phyloP scores from a whole-genome alignment of 768 basidiomycete species.

The Psilocybe tampanensis region DNA sequence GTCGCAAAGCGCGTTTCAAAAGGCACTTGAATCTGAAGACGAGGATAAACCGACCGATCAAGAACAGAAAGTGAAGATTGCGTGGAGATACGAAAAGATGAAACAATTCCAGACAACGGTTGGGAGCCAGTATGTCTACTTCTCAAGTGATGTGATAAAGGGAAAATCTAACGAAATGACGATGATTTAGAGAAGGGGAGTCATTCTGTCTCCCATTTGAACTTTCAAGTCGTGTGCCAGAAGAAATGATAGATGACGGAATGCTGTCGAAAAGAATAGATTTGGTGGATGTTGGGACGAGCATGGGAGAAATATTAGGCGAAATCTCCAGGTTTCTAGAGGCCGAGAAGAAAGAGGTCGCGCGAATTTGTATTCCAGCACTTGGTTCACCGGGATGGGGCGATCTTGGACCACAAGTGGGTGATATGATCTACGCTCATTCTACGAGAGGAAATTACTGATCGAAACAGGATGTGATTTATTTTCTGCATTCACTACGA shows the following conservation, averaged over 20 bases:
- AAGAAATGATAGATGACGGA: conserved; percentile 47
- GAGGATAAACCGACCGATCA: conserved; percentile 40
- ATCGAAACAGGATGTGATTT: conserved; percentile 58
- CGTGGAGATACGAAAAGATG: conserved; percentile 97
- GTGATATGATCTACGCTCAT: conserved; percentile 18
- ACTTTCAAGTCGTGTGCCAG: conserved; percentile 63
- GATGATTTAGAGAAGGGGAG: conserved; percentile 46
- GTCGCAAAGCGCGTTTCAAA: conserved; percentile 13
- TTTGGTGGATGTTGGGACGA: conserved; percentile 17
- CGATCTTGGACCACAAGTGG: conserved; percentile 57
- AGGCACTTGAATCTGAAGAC: conserved; percentile 26
- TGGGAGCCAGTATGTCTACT: conserved; percentile 21
- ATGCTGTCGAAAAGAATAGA: conserved; percentile 27
- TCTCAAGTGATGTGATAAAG: background rate
- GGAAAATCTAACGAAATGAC: conserved; percentile 3
- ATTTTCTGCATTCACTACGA: conserved; percentile 74
- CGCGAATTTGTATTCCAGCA: conserved; percentile 64
- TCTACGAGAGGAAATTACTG: conserved; percentile 4
- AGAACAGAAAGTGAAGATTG: conserved; percentile 82
- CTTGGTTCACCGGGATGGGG: conserved; percentile 75
- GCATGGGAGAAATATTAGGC: conserved; percentile 16
- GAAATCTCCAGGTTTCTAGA: conserved; percentile 19
- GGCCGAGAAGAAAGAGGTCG: conserved; percentile 32
- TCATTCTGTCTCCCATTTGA: conserved; percentile 76
- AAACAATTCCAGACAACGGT: conserved; percentile 91